phyloP scores from a whole-genome alignment of 768 basidiomycete species.

The Trametopsis cervina region DNA sequence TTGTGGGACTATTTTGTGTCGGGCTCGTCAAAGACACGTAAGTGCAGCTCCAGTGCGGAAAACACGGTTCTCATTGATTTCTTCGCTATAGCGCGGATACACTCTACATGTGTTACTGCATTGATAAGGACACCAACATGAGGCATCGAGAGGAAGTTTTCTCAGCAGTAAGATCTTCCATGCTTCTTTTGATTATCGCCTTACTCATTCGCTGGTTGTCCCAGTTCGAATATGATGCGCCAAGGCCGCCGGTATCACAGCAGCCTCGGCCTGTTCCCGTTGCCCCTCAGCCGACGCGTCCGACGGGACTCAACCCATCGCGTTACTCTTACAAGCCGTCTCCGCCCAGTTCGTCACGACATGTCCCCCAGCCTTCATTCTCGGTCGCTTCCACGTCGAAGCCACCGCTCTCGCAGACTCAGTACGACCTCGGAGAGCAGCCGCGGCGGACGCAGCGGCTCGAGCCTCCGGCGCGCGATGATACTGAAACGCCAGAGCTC shows the following conservation, averaged over 20 bases:
- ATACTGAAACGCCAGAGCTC: constrained; percentile 12
- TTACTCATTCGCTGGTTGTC: constrained; percentile 7
- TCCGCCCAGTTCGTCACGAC: background rate
- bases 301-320: constrained; percentile 6
- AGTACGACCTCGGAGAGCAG: constrained; percentile 7
- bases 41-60: constrained; percentile 20
- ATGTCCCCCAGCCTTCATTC: background rate
- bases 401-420: constrained; percentile 11
- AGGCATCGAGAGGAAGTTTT: constrained; percentile 47
- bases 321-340: background rate
- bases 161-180: constrained; percentile 37
- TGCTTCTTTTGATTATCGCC: background rate
- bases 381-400: background rate
- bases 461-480: constrained; percentile 12
- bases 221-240: constrained; percentile 36
- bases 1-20: constrained; percentile 79
- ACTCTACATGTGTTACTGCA: constrained; percentile 60
- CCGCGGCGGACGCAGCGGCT: constrained; percentile 14
- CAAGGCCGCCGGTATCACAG: constrained; percentile 13
- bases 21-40: constrained; percentile 74
- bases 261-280: constrained; percentile 9
- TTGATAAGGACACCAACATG: constrained; percentile 50
- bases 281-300: constrained; percentile 5
- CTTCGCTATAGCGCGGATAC: constrained; percentile 44
- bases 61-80: background rate